These are phyloP conservation scores for Abrus precatorius DNA, from an alignment of 306 rosid genomes.

Conservation along the genomic window DNA sequence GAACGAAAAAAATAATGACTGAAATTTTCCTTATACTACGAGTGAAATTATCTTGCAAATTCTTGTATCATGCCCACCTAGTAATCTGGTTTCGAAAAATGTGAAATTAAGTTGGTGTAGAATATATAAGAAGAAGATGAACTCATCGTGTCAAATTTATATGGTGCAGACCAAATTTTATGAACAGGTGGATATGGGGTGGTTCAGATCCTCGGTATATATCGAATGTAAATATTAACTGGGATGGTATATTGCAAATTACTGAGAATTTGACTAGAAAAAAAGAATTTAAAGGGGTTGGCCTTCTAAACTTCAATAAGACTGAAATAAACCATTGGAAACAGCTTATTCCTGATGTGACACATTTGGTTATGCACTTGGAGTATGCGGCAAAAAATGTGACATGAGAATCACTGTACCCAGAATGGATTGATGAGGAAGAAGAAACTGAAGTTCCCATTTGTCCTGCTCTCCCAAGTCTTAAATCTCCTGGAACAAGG, in stretches of 20 bases:
- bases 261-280: slow-evolving; percentile 50
- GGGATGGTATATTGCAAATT: slow-evolving; percentile 67
- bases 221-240: slow-evolving; percentile 59
- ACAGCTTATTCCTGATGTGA: slow-evolving; percentile 67
- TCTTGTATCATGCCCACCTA: background rate
- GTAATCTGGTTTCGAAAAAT: background rate
- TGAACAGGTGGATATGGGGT: slow-evolving; percentile 94
- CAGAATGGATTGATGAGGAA: slow-evolving; percentile 99
- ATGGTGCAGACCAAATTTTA: slow-evolving; percentile 37
- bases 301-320: slow-evolving; percentile 75
- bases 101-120: too few species aligned
- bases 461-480: slow-evolving; percentile 83
- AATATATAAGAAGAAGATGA: background rate
- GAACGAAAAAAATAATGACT: background rate
- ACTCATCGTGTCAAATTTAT: slow-evolving; percentile 2
- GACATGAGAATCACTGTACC: slow-evolving; percentile 88
- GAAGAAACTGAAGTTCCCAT: slow-evolving; percentile 82
- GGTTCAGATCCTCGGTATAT: slow-evolving; percentile 71
- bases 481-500: slow-evolving; percentile 65
- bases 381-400: slow-evolving; percentile 68
- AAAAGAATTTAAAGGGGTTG: slow-evolving; percentile 73
- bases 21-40: background rate
- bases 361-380: slow-evolving; percentile 59
- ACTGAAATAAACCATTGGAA: slow-evolving; percentile 70
- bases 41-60: background rate